Conservation (phyloP, 2,329 filamentous ascomycete species). For the Polychaeton citri region DNA sequence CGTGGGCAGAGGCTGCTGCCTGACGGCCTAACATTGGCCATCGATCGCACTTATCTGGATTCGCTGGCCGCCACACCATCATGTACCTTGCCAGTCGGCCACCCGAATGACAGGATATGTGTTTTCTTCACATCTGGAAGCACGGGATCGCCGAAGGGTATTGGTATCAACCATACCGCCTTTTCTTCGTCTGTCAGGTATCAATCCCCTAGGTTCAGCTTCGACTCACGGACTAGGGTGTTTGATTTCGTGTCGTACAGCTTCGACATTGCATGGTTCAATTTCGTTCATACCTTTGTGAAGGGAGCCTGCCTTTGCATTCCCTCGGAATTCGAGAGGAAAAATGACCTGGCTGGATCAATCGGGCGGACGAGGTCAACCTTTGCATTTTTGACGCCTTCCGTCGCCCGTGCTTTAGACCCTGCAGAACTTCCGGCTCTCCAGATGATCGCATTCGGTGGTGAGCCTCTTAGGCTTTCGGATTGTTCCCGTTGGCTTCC, state of each 20-base stretch:
- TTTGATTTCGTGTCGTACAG: conserved; percentile 36
- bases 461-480: conserved; percentile 28
- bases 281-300: conserved; percentile 25
- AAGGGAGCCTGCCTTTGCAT: conserved; percentile 36
- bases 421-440: conserved; percentile 26
- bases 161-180: too few species aligned
- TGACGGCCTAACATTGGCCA: too few species aligned
- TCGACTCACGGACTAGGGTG: too few species aligned
- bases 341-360: conserved; percentile 34
- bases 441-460: conserved; percentile 30
- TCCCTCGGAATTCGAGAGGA: conserved; percentile 31
- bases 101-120: conserved; percentile 4
- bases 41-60: too few species aligned
- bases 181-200: too few species aligned
- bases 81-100: conserved; percentile 33
- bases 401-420: conserved; percentile 27
- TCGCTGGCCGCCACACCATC: too few species aligned
- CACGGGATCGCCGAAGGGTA: conserved; percentile 13
- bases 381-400: conserved; percentile 33
- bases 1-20: too few species aligned
- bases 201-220: too few species aligned
- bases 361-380: conserved; percentile 25
- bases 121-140: conserved; percentile 15
- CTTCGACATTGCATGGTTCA: conserved; percentile 29
- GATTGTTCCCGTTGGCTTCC: conserved; percentile 32